Base-by-base conservation (phyloP, 257 asterid genomes). In the Forsythia viridissima region DNA sequence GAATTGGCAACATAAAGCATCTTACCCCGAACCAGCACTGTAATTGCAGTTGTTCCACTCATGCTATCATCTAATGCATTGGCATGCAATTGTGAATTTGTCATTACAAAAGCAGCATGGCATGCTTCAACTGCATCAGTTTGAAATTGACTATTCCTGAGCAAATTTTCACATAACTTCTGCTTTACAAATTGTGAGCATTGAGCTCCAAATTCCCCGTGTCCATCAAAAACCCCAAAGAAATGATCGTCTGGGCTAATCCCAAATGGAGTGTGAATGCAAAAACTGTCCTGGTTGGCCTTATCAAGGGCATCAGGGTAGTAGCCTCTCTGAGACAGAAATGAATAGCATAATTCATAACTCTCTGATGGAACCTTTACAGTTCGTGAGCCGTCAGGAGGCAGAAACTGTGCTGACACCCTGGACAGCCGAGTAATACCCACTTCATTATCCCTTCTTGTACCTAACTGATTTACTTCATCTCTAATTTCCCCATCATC, bases 271-370 rank as follows among this genome's bases (percentile, higher is more conserved):
- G 97, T 92, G 77, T 91, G 97, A 75, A 95, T 90, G 89, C 97
- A 93, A 73, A 91, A 95, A 88, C 98, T 95, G 78, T 95, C 99
- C 77, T 95, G 99, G 87, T 95, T 95, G 69, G 96, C 94, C 82
- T 95, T 95, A 85, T 95, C 98, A 69, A 95, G 97, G 18, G 97
- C 97, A 89, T 95, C 99, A 6, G 99, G 99, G 77, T 95, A 95
- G 84, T 93, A 95, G 8, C 99, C 99, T 82, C 98, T 89, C 87
- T 95, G 99, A 42, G 97, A 95, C 65, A 95, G 80, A 85, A 89
- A 95, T 12, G 99, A 95, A 87, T 85, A 93, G 20, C 87, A 87
- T 65, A 95, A 81, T 74, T 95, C 98, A 83, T 89, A 93, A 80
- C 82, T 85, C 77, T 84, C 95, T 4, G 94, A 84, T 41, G 96